Evolutionary conservation across 257 asterid species (phyloP).

Genomic region (Echium plantagineum): DNA sequence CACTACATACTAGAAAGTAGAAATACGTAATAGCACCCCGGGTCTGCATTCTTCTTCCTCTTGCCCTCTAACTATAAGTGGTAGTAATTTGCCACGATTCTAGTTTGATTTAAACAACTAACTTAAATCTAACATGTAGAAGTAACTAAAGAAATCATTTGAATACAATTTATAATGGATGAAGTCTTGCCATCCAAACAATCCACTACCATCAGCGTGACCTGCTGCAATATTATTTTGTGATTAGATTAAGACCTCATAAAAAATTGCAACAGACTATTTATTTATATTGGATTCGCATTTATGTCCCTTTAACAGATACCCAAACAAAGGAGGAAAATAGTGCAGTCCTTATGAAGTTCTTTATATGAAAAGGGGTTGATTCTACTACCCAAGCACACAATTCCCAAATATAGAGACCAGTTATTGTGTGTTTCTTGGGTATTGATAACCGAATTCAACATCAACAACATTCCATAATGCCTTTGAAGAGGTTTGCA

Average conservation of each 20-base stretch:
- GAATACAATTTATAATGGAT: background rate
- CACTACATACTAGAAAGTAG: constrained; percentile 2
- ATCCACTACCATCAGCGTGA: background rate
- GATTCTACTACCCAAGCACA: background rate
- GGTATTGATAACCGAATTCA: background rate
- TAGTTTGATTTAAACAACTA: background rate
- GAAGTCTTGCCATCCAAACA: background rate
- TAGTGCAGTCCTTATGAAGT: background rate
- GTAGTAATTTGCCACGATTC: background rate
- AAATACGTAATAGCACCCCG: background rate
- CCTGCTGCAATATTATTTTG: background rate
- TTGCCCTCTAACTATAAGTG: background rate
- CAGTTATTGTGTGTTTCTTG: background rate
- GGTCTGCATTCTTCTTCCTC: background rate
- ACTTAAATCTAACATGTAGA: background rate
- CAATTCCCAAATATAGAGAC: background rate
- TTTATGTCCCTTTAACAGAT: no score
- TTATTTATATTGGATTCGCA: no score
- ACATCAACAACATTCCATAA: background rate
- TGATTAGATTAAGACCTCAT: background rate
- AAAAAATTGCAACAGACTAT: no score
- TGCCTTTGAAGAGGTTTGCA: no score
- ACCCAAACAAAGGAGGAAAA: background rate
- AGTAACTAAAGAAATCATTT: background rate
- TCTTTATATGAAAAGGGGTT: background rate